These are phyloP conservation scores for Stagonosporopsis chrysanthemi DNA, from an alignment of 2,329 filamentous ascomycete genomes.

Conservation along the genomic window DNA sequence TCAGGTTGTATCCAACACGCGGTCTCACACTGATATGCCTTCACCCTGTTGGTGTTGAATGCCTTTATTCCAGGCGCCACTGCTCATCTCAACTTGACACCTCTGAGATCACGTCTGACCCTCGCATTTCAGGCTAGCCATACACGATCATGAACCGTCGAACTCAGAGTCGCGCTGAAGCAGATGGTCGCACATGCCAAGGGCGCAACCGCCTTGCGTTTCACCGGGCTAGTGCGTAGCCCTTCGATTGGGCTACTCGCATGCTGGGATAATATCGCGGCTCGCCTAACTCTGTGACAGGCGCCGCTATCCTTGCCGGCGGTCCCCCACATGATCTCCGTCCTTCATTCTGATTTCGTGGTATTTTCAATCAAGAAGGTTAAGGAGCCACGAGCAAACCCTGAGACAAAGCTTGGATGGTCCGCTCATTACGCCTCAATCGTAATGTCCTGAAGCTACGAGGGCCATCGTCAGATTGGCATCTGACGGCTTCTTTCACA, in stretches of 20 bases:
- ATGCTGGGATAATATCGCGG: constrained; percentile 24
- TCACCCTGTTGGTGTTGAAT: not conserved
- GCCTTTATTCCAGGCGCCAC: not conserved
- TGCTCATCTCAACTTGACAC: constrained; percentile 4
- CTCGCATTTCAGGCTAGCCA: constrained; percentile 22
- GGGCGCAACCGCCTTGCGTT: constrained; percentile 29
- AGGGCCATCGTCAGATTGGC: no score
- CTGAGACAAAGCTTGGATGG: no score
- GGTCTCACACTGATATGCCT: not conserved
- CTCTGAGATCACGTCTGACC: constrained; percentile 6
- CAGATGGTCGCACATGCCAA: constrained; percentile 26
- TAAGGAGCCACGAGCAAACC: no score
- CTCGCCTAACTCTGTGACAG: constrained; percentile 22
- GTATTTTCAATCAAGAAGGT: not conserved
- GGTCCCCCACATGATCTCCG: constrained; percentile 18
- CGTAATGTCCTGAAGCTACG: no score
- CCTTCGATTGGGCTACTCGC: constrained; percentile 29
- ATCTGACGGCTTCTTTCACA: no score
- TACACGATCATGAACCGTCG: constrained; percentile 11
- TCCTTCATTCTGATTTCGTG: constrained; percentile 14
- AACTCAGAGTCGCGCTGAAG: constrained; percentile 26
- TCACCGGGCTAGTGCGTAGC: constrained; percentile 23
- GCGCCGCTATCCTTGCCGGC: constrained; percentile 19
- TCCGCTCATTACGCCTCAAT: no score
- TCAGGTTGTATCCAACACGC: not conserved